Base-by-base conservation (phyloP, 2,329 filamentous ascomycete species). In the Raffaelea arxii region DNA sequence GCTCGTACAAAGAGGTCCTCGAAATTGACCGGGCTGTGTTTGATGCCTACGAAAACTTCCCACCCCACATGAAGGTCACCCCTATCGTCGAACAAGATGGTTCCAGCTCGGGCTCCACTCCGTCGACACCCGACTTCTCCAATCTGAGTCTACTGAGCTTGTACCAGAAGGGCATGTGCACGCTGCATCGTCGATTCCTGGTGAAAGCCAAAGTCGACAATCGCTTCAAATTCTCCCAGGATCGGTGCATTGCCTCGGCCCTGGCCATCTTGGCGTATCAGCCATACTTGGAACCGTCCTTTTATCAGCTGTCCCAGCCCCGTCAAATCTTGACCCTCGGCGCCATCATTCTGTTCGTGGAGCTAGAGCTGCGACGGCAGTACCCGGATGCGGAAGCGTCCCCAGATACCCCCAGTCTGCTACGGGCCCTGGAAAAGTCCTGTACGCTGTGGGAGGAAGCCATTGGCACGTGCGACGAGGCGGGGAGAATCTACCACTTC, bases 311-410 rank as follows among this genome's bases (percentile, higher is more conserved):
- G 36, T 39, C 43, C 3, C 23, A 39, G 14, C 27, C 36, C 4
- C 35, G 43, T 2, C 35, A 45, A n/a, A 27, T 45, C 9, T 18
- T 45, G 3, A 23, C 27, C 10, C 36, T 45, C 10, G 43, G 11
- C 3, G 43, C 43, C 2, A 38, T 45, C 12, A 22, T 39, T 21
- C 18, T 45, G 18, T 22, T 45, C 4, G 22, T 45, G 4, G 43
- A 45, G 12, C 36, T 45, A 7, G 43, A 39, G n/a, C 7, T 45
- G n/a, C 16, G 43, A 23, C 43, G 43, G n/a, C 16, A 45, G 32
- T 10, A 2, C 9, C 30, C 42, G 16, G 32, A 7, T 7, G 22
- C 22, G 6, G 32, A 25, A 9, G 30, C 22, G 12, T 19, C 19
- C 3, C 43, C 35, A 9, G 18, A 27, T n/a, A 39, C 23, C n/a